Evolutionary conservation across 495 filamentous ascomycete genomes (phyloP).

Genomic region (Cercophora samala): DNA sequence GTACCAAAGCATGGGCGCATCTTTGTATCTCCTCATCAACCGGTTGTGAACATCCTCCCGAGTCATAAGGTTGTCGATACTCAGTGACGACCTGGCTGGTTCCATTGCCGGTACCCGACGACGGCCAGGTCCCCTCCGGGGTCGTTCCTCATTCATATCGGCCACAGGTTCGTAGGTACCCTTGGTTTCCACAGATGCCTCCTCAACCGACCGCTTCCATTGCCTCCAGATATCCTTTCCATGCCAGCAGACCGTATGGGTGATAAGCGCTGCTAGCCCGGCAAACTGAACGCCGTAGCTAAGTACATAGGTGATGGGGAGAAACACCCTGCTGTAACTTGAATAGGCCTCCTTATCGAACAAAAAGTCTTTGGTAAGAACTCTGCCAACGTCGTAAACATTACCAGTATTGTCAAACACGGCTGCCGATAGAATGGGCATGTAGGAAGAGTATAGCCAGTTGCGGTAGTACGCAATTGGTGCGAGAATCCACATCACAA

Average conservation of each 20-base stretch:
- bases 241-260: constrained; percentile 71
- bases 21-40: constrained; percentile 68
- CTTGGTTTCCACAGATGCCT: constrained; percentile 44
- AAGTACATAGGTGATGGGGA: constrained; percentile 78
- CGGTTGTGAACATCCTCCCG: constrained; percentile 75
- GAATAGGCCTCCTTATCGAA: constrained; percentile 69
- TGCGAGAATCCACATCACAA: constrained; percentile 87
- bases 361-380: constrained; percentile 67
- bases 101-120: constrained; percentile 14
- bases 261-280: constrained; percentile 65
- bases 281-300: constrained; percentile 81
- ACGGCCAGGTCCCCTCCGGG: background rate
- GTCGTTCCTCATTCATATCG: constrained; percentile 20
- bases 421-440: constrained; percentile 71
- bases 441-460: constrained; percentile 69
- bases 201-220: constrained; percentile 55
- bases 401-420: constrained; percentile 81
- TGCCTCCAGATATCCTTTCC: constrained; percentile 70
- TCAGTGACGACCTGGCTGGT: constrained; percentile 36
- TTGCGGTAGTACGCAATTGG: constrained; percentile 81
- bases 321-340: constrained; percentile 73
- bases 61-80: constrained; percentile 56
- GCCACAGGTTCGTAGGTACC: constrained; percentile 44
- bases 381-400: constrained; percentile 70
- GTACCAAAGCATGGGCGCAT: constrained; percentile 79